Evolutionary conservation across 441 rosid genomes (phyloP).

Genomic region (Arabidopsis hybrid): DNA sequence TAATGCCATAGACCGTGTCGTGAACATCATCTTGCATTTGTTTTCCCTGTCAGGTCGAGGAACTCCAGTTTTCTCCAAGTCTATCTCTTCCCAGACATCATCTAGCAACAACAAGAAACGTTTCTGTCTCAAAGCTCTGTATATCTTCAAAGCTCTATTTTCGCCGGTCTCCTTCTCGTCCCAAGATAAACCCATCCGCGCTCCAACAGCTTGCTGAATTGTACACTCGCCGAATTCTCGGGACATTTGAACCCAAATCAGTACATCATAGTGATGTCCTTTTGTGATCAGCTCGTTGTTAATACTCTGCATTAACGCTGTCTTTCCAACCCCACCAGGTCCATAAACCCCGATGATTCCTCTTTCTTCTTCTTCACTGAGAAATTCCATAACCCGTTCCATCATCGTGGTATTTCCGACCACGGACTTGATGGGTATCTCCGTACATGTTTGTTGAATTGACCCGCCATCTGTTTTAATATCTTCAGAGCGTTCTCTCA

Average conservation of each 20-base stretch:
- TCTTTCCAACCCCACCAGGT: conserved; percentile 60
- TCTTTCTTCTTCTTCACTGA: conserved; percentile 46
- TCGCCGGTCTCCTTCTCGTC: conserved; percentile 50
- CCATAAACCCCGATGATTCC: conserved; percentile 53
- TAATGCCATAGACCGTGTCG: conserved; percentile 54
- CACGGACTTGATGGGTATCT: conserved; percentile 50
- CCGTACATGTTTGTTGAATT: conserved; percentile 37
- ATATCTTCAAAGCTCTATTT: conserved; percentile 48
- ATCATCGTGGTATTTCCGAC: conserved; percentile 46
- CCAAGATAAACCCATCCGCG: conserved; percentile 54
- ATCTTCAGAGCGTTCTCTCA: conserved; percentile 41
- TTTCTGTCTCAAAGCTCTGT: conserved; percentile 48
- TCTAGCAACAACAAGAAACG: conserved; percentile 57
- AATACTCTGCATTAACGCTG: conserved; percentile 49
- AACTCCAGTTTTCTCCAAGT: conserved; percentile 53
- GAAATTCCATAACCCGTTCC: conserved; percentile 43
- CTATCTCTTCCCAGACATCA: conserved; percentile 63
- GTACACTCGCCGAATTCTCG: conserved; percentile 51
- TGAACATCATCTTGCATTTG: conserved; percentile 58
- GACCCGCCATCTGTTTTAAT: conserved; percentile 32
- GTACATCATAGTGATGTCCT: conserved; percentile 43
- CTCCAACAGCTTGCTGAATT: conserved; percentile 52
- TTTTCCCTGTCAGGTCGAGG: conserved; percentile 53
- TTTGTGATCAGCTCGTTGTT: conserved; percentile 43
- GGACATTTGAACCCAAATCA: conserved; percentile 58